These are phyloP conservation scores for Epichloe elymi DNA, from an alignment of 2,329 filamentous ascomycete genomes.

Conservation along the genomic window DNA sequence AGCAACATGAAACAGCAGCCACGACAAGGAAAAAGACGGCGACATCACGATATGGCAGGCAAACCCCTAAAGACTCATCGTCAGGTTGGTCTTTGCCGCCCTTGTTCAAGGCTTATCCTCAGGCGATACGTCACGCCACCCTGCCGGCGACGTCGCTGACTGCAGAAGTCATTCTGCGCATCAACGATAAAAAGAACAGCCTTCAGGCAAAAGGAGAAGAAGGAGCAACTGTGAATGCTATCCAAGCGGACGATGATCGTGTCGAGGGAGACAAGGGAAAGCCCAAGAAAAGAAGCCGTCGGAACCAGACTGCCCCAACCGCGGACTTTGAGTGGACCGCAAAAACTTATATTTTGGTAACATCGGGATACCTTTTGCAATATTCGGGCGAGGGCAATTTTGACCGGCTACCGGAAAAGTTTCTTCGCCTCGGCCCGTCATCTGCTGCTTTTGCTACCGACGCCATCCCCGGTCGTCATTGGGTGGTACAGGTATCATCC, in stretches of 20 bases:
- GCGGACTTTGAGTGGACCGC: conserved; percentile 49
- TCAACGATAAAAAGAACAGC: conserved; percentile 35
- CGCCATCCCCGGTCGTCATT: conserved; percentile 65
- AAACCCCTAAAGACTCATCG: conserved; percentile 17
- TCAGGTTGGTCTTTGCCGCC: conserved; percentile 56
- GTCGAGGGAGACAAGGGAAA: conserved; percentile 18
- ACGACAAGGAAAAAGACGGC: conserved; percentile 6
- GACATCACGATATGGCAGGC: conserved; percentile 9
- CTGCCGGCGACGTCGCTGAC: conserved; percentile 55
- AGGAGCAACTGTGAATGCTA: conserved; percentile 5
- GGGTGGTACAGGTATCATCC: conserved; percentile 65
- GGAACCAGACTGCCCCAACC: conserved; percentile 25
- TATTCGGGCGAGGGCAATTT: conserved; percentile 58
- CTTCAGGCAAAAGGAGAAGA: conserved; percentile 4
- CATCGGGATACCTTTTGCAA: conserved; percentile 60
- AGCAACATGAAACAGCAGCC: conserved; percentile 5
- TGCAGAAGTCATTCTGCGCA: conserved; percentile 54
- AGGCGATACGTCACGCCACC: conserved; percentile 63
- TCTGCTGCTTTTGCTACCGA: conserved; percentile 74
- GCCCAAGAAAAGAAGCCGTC: conserved; percentile 34
- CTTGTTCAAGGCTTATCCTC: conserved; percentile 76
- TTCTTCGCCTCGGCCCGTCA: conserved; percentile 56
- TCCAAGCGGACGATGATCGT: not conserved
- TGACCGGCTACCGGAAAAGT: conserved; percentile 61
- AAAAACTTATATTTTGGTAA: conserved; percentile 65